A percentile compares a stretch with the other conserved stretches of the same genome.
These are phyloP conservation scores for Plicaturopsis crispa DNA, from an alignment of 768 basidiomycete species.

Conservation along the genomic window DNA sequence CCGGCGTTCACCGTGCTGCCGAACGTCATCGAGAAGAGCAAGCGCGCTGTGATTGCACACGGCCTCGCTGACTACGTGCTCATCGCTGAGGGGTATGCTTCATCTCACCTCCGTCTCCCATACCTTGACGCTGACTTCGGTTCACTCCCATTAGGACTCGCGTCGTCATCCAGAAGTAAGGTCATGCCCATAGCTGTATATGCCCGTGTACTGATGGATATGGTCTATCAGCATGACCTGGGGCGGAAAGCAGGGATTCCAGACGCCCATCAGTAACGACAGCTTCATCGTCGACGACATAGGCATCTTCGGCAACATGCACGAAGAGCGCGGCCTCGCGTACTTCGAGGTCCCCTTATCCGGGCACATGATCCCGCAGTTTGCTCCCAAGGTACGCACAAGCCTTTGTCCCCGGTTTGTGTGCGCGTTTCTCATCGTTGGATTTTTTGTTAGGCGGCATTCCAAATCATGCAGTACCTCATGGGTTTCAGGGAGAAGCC, in stretches of 20 bases:
- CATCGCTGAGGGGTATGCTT: constrained; percentile 69
- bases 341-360: constrained; percentile 60
- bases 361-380: constrained; percentile 75
- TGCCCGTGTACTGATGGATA: too few species aligned
- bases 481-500: constrained; percentile 54
- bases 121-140: constrained; percentile 20
- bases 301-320: constrained; percentile 57
- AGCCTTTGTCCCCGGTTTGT: neutral
- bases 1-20: constrained; percentile 61
- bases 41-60: constrained; percentile 60
- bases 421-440: constrained; percentile 4
- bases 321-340: constrained; percentile 60
- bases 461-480: constrained; percentile 62
- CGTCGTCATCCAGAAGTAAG: constrained; percentile 60
- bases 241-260: constrained; percentile 68
- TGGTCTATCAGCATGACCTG: constrained; percentile 43
- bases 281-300: constrained; percentile 66
- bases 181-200: constrained; percentile 1
- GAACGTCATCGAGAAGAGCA: constrained; percentile 69
- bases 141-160: constrained; percentile 35
- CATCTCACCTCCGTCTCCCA: neutral
- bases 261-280: constrained; percentile 54
- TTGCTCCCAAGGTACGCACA: constrained; percentile 46
- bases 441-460: constrained; percentile 39
- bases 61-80: constrained; percentile 68